Conservation (phyloP, 208 protist genomes). For the Borovskyia barvae region DNA sequence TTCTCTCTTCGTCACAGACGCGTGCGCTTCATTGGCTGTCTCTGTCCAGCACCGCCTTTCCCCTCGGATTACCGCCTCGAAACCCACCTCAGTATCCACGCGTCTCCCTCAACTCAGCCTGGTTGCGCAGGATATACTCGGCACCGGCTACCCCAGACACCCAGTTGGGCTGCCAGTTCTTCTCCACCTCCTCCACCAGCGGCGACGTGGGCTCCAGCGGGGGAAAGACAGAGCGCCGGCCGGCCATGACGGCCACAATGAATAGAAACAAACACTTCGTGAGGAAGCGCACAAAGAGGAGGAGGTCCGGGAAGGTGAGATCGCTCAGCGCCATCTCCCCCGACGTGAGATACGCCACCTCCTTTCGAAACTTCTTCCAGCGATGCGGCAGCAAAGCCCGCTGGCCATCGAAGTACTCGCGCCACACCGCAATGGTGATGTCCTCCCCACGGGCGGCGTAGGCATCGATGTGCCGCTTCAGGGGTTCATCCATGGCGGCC, state of each 20-base stretch:
- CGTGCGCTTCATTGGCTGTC: too few species aligned
- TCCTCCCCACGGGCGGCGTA: constrained; percentile 59
- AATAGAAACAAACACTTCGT: constrained; percentile 80
- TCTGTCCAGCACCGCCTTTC: background rate
- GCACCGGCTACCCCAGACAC: constrained; percentile 7
- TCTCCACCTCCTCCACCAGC: constrained; percentile 66
- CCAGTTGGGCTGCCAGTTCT: constrained; percentile 58
- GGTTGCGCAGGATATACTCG: constrained; percentile 5
- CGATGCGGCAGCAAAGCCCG: constrained; percentile 58
- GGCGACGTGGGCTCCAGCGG: constrained; percentile 56
- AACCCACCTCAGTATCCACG: background rate
- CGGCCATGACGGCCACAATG: constrained; percentile 50
- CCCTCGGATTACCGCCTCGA: background rate
- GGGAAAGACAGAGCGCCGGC: constrained; percentile 63
- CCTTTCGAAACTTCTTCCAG: constrained; percentile 35
- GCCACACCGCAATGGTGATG: constrained; percentile 62
- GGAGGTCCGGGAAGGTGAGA: constrained; percentile 30
- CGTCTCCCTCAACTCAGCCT: background rate
- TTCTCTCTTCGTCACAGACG: too few species aligned
- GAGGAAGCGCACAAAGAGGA: constrained; percentile 46
- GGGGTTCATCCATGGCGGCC: constrained; percentile 55
- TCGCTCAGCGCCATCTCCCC: constrained; percentile 41
- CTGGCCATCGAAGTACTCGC: constrained; percentile 64
- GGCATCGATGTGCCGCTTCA: constrained; percentile 74
- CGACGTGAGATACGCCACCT: constrained; percentile 33